These are phyloP conservation scores for Cytospora mali DNA, from an alignment of 2,329 filamentous ascomycete species.

Conservation along the genomic window DNA sequence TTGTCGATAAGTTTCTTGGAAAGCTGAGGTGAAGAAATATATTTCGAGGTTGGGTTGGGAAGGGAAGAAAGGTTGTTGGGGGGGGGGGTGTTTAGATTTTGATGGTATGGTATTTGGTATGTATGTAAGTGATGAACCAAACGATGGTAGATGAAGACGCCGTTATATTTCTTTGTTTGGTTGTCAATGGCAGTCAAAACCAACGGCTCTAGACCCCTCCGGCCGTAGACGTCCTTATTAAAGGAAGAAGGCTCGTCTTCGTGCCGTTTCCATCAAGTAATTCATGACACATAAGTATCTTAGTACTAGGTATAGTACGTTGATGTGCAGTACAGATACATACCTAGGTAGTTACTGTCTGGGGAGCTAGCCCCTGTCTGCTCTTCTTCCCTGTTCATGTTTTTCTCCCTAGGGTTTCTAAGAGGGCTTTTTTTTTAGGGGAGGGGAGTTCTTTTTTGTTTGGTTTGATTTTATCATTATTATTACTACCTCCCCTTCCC, in stretches of 20 bases:
- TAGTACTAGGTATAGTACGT: slow-evolving; percentile 7
- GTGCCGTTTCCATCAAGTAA: slow-evolving; percentile 33
- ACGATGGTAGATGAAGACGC: not conserved
- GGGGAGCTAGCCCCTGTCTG: not conserved
- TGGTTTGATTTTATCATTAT: no score
- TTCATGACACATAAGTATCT: slow-evolving; percentile 33
- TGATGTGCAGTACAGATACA: not conserved
- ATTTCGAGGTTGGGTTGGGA: no score
- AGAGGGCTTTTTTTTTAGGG: not conserved
- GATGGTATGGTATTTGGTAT: slow-evolving; percentile 1
- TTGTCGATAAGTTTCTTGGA: no score
- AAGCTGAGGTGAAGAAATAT: no score
- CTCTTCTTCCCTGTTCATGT: not conserved
- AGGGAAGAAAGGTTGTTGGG: no score
- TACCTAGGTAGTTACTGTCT: not conserved
- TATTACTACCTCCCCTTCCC: no score
- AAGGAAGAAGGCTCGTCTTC: slow-evolving; percentile 18
- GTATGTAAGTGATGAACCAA: not conserved
- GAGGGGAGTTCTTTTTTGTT: no score
- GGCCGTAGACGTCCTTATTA: slow-evolving; percentile 30
- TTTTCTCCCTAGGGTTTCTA: not conserved
- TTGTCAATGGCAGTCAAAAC: not conserved
- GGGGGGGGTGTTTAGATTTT: not conserved
- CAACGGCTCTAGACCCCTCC: not conserved
- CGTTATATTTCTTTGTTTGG: not conserved